Evolutionary conservation across 495 filamentous ascomycete species (phyloP).

Genomic region (Neurospora terricola): DNA sequence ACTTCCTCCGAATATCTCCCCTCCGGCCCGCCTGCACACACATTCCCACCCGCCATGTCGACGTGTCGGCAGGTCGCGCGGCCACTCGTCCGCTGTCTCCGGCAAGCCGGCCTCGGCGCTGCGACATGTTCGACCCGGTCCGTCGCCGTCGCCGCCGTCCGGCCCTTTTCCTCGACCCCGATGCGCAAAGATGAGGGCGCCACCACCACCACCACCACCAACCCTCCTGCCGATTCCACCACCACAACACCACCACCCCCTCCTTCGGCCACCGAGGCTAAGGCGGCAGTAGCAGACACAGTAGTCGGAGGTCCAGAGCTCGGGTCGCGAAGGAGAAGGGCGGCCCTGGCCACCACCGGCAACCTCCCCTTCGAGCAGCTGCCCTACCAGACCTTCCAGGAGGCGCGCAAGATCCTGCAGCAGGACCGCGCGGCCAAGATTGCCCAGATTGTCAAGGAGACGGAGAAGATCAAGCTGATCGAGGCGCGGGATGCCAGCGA

Average conservation of each 20-base stretch:
- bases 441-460: conserved; percentile 47
- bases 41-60: conserved; percentile 40
- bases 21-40: background rate
- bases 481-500: conserved; percentile 47
- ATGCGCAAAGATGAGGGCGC: conserved; percentile 30
- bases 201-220: conserved; percentile 15
- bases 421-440: conserved; percentile 78
- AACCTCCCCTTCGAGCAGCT: conserved; percentile 84
- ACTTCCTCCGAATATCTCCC: background rate
- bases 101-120: conserved; percentile 30
- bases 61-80: conserved; percentile 58
- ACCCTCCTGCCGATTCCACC: background rate
- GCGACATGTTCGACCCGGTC: conserved; percentile 20
- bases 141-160: conserved; percentile 28
- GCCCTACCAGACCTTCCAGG: conserved; percentile 95
- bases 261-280: background rate
- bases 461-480: conserved; percentile 48
- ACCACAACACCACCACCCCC: background rate
- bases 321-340: conserved; percentile 76
- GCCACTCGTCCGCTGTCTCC: conserved; percentile 55
- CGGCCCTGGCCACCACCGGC: conserved; percentile 55
- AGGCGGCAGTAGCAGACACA: background rate
- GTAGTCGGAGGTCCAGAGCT: conserved; percentile 36
- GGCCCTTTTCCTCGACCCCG: conserved; percentile 37
- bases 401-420: conserved; percentile 73